These are phyloP conservation scores for Schizosaccharomyces osmophilus DNA, from an alignment of 805 yeast genomes.

Conservation along the genomic window DNA sequence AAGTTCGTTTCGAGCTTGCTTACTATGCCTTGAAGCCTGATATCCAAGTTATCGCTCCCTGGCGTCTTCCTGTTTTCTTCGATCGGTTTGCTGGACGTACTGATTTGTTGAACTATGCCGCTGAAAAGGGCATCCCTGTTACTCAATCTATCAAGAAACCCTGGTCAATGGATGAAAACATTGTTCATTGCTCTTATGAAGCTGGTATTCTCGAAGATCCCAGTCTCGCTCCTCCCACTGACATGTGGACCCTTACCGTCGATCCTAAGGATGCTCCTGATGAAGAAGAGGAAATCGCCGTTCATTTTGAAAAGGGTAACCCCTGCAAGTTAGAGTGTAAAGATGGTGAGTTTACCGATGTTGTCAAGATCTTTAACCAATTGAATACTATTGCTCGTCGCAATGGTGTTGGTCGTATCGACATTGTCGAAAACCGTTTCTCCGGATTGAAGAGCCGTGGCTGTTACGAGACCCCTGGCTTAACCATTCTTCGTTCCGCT, in stretches of 20 bases:
- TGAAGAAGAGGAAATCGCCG: conserved; percentile 66
- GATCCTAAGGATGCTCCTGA: conserved; percentile 93
- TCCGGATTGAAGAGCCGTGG: conserved; percentile 98
- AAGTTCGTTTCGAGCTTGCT: conserved; percentile 89
- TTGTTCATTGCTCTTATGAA: conserved; percentile 96
- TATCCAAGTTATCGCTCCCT: conserved; percentile 89
- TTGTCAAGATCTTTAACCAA: conserved; percentile 75
- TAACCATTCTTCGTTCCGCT: conserved; percentile 75
- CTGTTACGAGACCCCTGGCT: conserved; percentile 97
- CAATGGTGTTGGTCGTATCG: conserved; percentile 98
- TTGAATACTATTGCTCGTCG: conserved; percentile 93
- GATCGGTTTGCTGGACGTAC: conserved; percentile 95
- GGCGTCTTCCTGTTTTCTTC: conserved; percentile 93
- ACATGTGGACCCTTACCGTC: conserved; percentile 96
- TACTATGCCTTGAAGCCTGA: conserved; percentile 97
- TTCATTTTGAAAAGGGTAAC: conserved; percentile 63
- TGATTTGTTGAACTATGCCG: conserved; percentile 84
- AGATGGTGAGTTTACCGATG: conserved; percentile 44
- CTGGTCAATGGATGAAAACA: conserved; percentile 98
- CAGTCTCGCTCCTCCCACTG: conserved; percentile 95
- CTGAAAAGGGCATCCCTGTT: conserved; percentile 74
- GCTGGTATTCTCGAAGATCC: conserved; percentile 99
- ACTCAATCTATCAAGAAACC: conserved; percentile 96
- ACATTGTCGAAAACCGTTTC: conserved; percentile 95
- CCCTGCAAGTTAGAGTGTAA: conserved; percentile 57